Percentiles rank a stretch among this genome's conserved stretches.
Evolutionary conservation across 345 rosid genomes (phyloP).

Genomic region (Microcos paniculata): DNA sequence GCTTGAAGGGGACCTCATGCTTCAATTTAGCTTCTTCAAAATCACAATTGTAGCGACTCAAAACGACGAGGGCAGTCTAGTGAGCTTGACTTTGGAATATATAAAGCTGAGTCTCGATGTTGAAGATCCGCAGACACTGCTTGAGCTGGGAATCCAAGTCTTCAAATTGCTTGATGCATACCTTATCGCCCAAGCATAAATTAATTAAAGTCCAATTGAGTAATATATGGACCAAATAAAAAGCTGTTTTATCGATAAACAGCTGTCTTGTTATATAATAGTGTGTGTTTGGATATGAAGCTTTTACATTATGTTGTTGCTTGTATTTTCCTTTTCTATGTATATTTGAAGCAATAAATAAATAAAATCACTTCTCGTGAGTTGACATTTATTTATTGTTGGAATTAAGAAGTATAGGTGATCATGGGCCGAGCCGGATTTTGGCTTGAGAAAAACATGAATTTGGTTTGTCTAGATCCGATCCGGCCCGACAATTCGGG

Average conservation of each 20-base stretch:
- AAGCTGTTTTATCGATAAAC: neutral
- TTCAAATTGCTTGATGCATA: neutral
- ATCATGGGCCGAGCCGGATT: no score
- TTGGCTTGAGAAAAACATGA: no score
- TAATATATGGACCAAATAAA: neutral
- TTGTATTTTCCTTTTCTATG: neutral
- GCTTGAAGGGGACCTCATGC: neutral
- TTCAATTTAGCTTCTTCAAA: neutral
- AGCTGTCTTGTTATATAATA: neutral
- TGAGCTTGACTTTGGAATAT: neutral
- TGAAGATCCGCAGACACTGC: neutral
- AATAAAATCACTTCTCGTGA: neutral
- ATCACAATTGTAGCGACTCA: neutral
- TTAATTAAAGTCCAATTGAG: no score
- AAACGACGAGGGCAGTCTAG: neutral
- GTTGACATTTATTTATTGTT: no score
- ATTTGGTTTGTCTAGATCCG: no score
- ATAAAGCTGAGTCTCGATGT: neutral
- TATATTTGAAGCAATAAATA: neutral
- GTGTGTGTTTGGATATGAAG: neutral
- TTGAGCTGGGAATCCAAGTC: neutral
- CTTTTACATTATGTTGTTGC: neutral
- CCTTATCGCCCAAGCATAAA: neutral
- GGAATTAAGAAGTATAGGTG: no score
- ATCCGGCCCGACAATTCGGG: no score